These are phyloP conservation scores for Thielaviopsis ethacetica DNA, from an alignment of 2,329 filamentous ascomycete species.

Conservation along the genomic window DNA sequence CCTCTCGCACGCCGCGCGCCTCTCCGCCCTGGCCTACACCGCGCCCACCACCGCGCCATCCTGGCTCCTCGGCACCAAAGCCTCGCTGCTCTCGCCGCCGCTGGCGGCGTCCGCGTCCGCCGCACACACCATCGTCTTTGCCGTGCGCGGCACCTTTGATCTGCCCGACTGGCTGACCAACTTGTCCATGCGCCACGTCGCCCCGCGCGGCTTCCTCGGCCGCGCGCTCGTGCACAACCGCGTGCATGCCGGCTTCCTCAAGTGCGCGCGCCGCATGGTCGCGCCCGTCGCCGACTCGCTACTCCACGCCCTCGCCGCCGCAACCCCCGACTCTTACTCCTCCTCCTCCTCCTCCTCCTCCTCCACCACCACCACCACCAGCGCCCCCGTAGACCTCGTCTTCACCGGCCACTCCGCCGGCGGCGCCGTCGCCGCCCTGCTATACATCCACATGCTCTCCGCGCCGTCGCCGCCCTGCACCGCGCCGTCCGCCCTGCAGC, in stretches of 20 bases:
- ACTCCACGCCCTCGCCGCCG: slow-evolving; percentile 31
- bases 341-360: slow-evolving; percentile 23
- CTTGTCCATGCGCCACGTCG: slow-evolving; percentile 49
- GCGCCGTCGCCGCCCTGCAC: slow-evolving; percentile 44
- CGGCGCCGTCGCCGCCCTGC: slow-evolving; percentile 62
- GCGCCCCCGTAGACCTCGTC: slow-evolving; percentile 51
- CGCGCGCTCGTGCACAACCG: slow-evolving; percentile 33
- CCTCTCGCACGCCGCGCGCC: slow-evolving; percentile 61
- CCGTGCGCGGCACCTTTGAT: slow-evolving; percentile 63
- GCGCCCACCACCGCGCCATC: slow-evolving; percentile 59
- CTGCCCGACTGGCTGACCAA: slow-evolving; percentile 84
- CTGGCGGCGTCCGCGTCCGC: background rate
- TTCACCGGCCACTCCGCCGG: slow-evolving; percentile 81
- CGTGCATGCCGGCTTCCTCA: slow-evolving; percentile 68
- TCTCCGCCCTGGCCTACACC: slow-evolving; percentile 59
- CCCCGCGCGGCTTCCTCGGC: slow-evolving; percentile 48
- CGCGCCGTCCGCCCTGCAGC: slow-evolving; percentile 43
- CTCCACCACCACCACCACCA: slow-evolving; percentile 50
- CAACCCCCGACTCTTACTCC: too few species aligned
- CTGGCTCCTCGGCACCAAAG: slow-evolving; percentile 75
- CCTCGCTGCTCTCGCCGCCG: slow-evolving; percentile 50
- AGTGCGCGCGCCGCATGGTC: slow-evolving; percentile 60
- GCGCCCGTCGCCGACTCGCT: slow-evolving; percentile 40
- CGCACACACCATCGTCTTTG: slow-evolving; percentile 63
- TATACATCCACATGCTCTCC: slow-evolving; percentile 71